phyloP scores from a whole-genome alignment of 1,284 basidiomycete genomes.

The Grifola frondosa region DNA sequence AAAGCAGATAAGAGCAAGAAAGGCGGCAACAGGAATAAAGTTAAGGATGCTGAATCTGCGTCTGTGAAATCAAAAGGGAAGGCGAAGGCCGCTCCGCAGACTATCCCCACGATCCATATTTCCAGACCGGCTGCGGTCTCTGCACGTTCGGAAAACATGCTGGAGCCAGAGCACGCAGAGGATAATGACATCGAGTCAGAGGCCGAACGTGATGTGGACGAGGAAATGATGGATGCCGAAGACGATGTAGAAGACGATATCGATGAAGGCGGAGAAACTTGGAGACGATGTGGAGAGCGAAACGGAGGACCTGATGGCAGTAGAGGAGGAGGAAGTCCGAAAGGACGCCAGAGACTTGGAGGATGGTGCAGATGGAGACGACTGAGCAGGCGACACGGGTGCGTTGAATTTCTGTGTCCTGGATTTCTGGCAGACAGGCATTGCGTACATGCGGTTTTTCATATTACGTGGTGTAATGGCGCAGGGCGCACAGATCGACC shows the following conservation, averaged over 20 bases:
- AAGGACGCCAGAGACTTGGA: conserved; percentile 19
- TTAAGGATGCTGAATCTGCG: conserved; percentile 24
- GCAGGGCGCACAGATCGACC: too few relatives aligned
- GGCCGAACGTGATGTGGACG: conserved; percentile 28
- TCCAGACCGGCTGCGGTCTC: conserved; percentile 9
- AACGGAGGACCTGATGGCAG: conserved; percentile 22
- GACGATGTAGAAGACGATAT: conserved; percentile 25
- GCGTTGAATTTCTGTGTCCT: too few relatives aligned
- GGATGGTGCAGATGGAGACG: too few relatives aligned
- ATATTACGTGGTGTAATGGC: too few relatives aligned
- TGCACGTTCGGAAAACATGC: conserved; percentile 14
- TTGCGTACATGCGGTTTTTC: too few relatives aligned
- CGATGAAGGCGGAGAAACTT: conserved; percentile 7
- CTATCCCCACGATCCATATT: conserved; percentile 27
- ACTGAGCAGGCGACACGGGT: too few relatives aligned
- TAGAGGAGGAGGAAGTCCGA: conserved; percentile 23
- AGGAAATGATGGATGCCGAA: conserved; percentile 33
- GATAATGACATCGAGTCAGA: conserved; percentile 15
- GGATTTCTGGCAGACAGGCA: too few relatives aligned
- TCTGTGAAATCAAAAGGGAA: conserved; percentile 25
- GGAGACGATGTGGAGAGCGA: conserved; percentile 22
- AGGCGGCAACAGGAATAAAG: conserved; percentile 36
- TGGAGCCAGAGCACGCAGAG: too few relatives aligned
- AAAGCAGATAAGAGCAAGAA: conserved; percentile 56
- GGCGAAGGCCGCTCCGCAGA: conserved; percentile 22